A percentile compares a stretch with the other conserved stretches of the same genome.
Evolutionary conservation across 176 grass and related monocot species (phyloP).

Genomic region (Rhynchospora tenuis): DNA sequence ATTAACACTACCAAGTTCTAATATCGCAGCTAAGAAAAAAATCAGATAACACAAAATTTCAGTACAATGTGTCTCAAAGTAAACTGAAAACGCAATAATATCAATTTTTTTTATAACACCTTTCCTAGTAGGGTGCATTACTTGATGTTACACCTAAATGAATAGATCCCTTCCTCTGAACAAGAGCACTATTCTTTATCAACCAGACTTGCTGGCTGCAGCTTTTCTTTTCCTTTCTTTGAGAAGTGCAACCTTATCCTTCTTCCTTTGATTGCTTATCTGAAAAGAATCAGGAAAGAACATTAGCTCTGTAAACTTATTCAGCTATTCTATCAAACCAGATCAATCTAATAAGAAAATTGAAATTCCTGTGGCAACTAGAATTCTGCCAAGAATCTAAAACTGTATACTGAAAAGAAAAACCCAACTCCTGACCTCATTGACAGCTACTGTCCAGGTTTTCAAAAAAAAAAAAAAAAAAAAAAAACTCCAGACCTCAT

Average conservation of each 20-base stretch:
- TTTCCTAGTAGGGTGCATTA: not conserved
- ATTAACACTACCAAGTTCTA: no score
- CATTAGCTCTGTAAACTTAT: not conserved
- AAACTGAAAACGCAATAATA: not conserved
- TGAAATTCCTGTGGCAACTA: not conserved
- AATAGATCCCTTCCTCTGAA: not conserved
- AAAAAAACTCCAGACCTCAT: not conserved
- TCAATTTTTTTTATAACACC: not conserved
- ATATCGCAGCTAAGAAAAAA: not conserved
- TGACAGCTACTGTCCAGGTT: no score
- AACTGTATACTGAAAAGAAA: not conserved
- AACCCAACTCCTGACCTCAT: no score
- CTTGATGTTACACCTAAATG: not conserved
- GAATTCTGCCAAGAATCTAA: not conserved
- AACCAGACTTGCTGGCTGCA: conserved; percentile 25
- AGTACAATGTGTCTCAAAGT: not conserved
- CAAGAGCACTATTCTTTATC: conserved; percentile 25
- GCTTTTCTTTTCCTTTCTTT: conserved; percentile 71
- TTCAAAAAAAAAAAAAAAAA: no score
- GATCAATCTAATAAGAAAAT: not conserved
- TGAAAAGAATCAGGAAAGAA: conserved; percentile 14
- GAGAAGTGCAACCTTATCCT: conserved; percentile 38
- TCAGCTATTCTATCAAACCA: not conserved
- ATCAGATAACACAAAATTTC: not conserved
- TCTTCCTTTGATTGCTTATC: conserved; percentile 47